phyloP scores from a whole-genome alignment of 2,329 filamentous ascomycete species.

The Phaeoacremonium minimum region DNA sequence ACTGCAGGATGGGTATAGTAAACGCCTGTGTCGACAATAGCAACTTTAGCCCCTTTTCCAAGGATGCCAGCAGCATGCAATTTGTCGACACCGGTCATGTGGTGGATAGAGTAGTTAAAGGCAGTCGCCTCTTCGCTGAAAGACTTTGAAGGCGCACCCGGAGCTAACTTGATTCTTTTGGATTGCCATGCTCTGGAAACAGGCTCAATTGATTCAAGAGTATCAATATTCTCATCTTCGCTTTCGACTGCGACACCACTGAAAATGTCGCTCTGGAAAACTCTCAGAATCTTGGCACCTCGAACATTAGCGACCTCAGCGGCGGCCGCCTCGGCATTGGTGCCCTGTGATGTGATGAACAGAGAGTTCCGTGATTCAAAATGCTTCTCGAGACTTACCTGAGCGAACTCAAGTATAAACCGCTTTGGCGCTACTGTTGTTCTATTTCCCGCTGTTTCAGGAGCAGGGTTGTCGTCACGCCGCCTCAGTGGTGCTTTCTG shows the following conservation, averaged over 20 bases:
- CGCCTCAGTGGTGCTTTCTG: no score
- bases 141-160: background rate
- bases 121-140: constrained; percentile 1
- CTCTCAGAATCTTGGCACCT: constrained; percentile 14
- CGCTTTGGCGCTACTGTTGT: no score
- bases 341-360: no score
- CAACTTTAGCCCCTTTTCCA: constrained; percentile 4
- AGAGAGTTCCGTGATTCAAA: no score
- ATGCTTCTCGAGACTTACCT: no score
- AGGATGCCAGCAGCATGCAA: constrained; percentile 4
- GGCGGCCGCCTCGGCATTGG: no score
- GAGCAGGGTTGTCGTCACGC: no score
- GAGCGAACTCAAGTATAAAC: no score
- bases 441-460: no score
- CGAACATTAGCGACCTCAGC: no score
- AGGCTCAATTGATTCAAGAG: constrained; percentile 23
- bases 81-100: constrained; percentile 3
- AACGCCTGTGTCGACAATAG: constrained; percentile 3
- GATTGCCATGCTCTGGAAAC: constrained; percentile 16
- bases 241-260: constrained; percentile 21
- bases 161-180: constrained; percentile 1
- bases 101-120: constrained; percentile 2
- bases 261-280: constrained; percentile 20
- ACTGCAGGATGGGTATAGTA: constrained; percentile 5
- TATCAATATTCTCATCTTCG: constrained; percentile 19